Percentiles rank a stretch among this genome's conserved stretches.
Conservation (phyloP, 345 rosid genomes). For the Boechera divaricarpa region DNA sequence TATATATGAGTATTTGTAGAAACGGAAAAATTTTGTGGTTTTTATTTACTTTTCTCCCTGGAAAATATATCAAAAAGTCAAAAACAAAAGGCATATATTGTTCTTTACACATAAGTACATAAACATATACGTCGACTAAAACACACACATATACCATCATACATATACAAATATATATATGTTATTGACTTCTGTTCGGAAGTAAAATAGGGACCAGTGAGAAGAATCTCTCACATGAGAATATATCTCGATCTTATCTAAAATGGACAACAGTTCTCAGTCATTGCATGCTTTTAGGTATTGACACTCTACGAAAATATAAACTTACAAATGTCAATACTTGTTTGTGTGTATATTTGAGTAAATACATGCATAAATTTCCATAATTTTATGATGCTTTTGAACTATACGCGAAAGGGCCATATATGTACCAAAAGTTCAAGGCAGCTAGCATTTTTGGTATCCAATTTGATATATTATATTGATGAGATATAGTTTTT, state of each 20-base stretch:
- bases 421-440: slow-evolving; percentile 12
- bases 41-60: background rate
- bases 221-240: slow-evolving; percentile 36
- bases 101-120: background rate
- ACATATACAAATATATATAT: background rate
- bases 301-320: slow-evolving; percentile 15
- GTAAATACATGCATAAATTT: slow-evolving; percentile 2
- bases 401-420: slow-evolving; percentile 19
- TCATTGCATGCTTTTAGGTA: slow-evolving; percentile 19
- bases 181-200: slow-evolving; percentile 36
- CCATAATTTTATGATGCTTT: slow-evolving; percentile 20
- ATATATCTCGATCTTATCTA: slow-evolving; percentile 41
- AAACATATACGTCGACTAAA: background rate
- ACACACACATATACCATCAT: background rate
- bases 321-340: slow-evolving; percentile 29
- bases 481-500: slow-evolving; percentile 18
- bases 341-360: background rate
- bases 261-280: background rate
- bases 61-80: background rate
- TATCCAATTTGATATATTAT: slow-evolving; percentile 27
- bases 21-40: background rate
- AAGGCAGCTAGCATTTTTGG: slow-evolving; percentile 22
- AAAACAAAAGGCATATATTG: background rate
- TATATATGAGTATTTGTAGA: background rate
- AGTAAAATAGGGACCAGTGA: slow-evolving; percentile 36